Evolutionary conservation across 352 stramenopile genomes (phyloP).

Genomic region (Aphanomyces euteiches): DNA sequence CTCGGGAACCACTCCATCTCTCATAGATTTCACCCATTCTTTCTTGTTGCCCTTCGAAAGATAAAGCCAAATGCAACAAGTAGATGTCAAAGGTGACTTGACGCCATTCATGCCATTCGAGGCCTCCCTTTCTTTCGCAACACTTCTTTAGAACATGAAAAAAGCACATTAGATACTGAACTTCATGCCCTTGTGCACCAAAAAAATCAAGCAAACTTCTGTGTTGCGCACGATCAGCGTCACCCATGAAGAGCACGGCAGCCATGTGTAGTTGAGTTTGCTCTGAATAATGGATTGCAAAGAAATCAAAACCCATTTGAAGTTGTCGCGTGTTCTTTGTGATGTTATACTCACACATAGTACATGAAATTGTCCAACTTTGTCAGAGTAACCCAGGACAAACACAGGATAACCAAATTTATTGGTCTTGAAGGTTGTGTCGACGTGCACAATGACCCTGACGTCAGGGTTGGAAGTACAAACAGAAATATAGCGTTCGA

Average conservation of each 20-base stretch:
- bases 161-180: not conserved
- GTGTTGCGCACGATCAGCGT: not conserved
- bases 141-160: slow-evolving; percentile 1
- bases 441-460: not conserved
- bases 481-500: not conserved
- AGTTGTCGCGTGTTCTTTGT: not conserved
- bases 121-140: not conserved
- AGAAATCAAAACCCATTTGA: not conserved
- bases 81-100: not conserved
- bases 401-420: not conserved
- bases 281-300: no score
- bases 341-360: not conserved
- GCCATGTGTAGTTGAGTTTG: not conserved
- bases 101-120: not conserved
- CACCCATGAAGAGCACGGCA: not conserved
- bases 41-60: not conserved
- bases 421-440: slow-evolving; percentile 2
- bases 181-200: not conserved
- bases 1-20: not conserved
- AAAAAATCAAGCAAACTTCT: not conserved
- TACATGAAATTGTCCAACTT: no score
- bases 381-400: not conserved
- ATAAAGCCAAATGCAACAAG: not conserved
- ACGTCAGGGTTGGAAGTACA: not conserved
- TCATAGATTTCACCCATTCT: not conserved